phyloP scores from a whole-genome alignment of 177 flowering plant genomes.

The Vitis hybrid region DNA sequence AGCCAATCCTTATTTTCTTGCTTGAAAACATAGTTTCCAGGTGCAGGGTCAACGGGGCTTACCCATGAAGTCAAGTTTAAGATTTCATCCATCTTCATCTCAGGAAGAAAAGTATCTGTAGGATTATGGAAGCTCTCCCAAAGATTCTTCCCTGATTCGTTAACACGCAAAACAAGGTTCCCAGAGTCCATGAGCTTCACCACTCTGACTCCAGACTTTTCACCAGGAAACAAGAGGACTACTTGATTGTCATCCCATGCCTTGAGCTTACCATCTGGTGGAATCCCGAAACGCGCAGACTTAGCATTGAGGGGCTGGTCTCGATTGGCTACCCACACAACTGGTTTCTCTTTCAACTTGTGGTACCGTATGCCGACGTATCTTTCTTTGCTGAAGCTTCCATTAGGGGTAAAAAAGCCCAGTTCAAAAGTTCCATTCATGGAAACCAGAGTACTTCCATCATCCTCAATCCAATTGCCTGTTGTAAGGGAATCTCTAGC shows the following conservation, averaged over 20 bases:
- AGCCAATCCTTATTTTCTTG: background rate
- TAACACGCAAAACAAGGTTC: conserved; percentile 15
- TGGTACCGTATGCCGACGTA: too few relatives aligned
- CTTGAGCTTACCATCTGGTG: conserved; percentile 27
- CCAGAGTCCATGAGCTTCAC: conserved; percentile 23
- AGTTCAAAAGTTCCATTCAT: too few relatives aligned
- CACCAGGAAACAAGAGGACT: conserved; percentile 16
- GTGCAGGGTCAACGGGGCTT: background rate
- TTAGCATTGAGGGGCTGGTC: conserved; percentile 20
- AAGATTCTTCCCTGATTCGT: conserved; percentile 4
- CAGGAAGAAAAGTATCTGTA: conserved; percentile 31
- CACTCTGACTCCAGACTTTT: background rate
- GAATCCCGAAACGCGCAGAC: conserved; percentile 15
- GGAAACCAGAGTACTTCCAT: too few relatives aligned
- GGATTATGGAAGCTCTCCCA: conserved; percentile 37
- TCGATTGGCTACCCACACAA: conserved; percentile 48
- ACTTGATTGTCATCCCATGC: conserved; percentile 13
- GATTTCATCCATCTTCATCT: conserved; percentile 20
- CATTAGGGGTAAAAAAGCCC: too few relatives aligned
- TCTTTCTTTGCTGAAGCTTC: too few relatives aligned
- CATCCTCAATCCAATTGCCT: too few relatives aligned
- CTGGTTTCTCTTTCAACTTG: background rate
- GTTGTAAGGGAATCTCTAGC: too few relatives aligned
- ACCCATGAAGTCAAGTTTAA: conserved; percentile 20
- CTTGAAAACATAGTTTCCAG: too few relatives aligned